Percentiles rank a stretch among this genome's conserved stretches.
Evolutionary conservation across 495 filamentous ascomycete species (phyloP).

Genomic region (Tuber calosporum): DNA sequence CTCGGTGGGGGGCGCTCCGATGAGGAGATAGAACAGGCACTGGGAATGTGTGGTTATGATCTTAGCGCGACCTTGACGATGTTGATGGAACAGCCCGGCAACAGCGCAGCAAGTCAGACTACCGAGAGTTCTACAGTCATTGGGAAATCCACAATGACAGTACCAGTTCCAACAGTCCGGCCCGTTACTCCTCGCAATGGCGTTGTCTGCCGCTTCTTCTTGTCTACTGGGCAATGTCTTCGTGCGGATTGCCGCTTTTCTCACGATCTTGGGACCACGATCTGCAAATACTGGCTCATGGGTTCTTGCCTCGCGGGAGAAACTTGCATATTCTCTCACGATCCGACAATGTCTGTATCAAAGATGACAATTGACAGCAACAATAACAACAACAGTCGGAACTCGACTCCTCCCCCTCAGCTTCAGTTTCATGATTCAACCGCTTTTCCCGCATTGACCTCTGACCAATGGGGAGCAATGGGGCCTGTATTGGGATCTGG

Average conservation of each 20-base stretch:
- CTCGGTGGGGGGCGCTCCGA: slow-evolving; percentile 81
- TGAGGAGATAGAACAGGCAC: slow-evolving; percentile 83
- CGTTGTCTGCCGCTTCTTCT: slow-evolving; percentile 91
- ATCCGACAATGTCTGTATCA: slow-evolving; percentile 56
- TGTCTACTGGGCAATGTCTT: slow-evolving; percentile 85
- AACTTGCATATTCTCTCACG: slow-evolving; percentile 95
- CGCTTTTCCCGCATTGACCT: slow-evolving; percentile 73
- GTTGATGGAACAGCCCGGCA: slow-evolving; percentile 58
- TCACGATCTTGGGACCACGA: slow-evolving; percentile 86
- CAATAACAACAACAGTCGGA: slow-evolving; percentile 38
- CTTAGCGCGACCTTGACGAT: slow-evolving; percentile 79
- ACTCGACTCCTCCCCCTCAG: slow-evolving; percentile 46
- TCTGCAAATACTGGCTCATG: slow-evolving; percentile 99
- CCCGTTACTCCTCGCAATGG: slow-evolving; percentile 71
- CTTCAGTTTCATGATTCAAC: slow-evolving; percentile 83
- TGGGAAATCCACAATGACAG: slow-evolving; percentile 80
- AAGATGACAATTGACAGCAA: slow-evolving; percentile 43
- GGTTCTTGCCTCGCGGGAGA: slow-evolving; percentile 93
- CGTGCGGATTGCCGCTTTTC: slow-evolving; percentile 95
- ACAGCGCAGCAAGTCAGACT: slow-evolving; percentile 42
- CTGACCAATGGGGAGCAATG: slow-evolving; percentile 58
- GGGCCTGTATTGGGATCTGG: slow-evolving; percentile 41
- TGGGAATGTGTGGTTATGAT: slow-evolving; percentile 87
- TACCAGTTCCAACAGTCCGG: slow-evolving; percentile 46
- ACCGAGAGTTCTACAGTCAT: slow-evolving; percentile 60